A percentile compares a stretch with the other conserved stretches of the same genome.
phyloP scores from a whole-genome alignment of 306 rosid species.

The Datisca glomerata region DNA sequence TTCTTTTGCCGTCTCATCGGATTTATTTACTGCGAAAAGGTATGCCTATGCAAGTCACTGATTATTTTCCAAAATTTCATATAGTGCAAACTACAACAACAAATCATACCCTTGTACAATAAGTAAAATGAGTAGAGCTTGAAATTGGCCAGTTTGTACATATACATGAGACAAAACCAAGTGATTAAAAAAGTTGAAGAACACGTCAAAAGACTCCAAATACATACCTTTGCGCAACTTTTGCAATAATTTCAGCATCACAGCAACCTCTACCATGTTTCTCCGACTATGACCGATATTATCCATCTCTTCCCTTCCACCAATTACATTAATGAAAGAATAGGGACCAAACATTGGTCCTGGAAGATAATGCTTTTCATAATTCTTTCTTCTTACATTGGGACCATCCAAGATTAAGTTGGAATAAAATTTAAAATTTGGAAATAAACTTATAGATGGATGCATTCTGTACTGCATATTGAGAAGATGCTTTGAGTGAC shows the following conservation, averaged over 20 bases:
- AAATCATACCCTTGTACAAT: too few relatives aligned
- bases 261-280: constrained; percentile 61
- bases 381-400: constrained; percentile 29
- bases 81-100: too few relatives aligned
- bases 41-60: too few relatives aligned
- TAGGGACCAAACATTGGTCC: constrained; percentile 61
- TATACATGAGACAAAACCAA: background rate
- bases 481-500: constrained; percentile 43
- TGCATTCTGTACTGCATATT: constrained; percentile 74
- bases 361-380: constrained; percentile 35
- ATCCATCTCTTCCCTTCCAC: constrained; percentile 63
- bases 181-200: background rate
- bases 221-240: constrained; percentile 44
- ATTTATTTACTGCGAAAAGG: too few relatives aligned
- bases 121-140: too few relatives aligned
- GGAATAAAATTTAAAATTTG: constrained; percentile 44
- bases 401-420: constrained; percentile 43
- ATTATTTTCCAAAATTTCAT: too few relatives aligned
- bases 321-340: constrained; percentile 54
- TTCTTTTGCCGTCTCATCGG: too few relatives aligned
- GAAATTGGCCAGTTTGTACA: too few relatives aligned
- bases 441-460: constrained; percentile 61
- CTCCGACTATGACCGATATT: constrained; percentile 55
- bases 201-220: background rate
- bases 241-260: constrained; percentile 35